Percentiles rank a stretch among this genome's conserved stretches.
Conservation (phyloP, 2,329 filamentous ascomycete species). For the Cladosporium oxysporum region DNA sequence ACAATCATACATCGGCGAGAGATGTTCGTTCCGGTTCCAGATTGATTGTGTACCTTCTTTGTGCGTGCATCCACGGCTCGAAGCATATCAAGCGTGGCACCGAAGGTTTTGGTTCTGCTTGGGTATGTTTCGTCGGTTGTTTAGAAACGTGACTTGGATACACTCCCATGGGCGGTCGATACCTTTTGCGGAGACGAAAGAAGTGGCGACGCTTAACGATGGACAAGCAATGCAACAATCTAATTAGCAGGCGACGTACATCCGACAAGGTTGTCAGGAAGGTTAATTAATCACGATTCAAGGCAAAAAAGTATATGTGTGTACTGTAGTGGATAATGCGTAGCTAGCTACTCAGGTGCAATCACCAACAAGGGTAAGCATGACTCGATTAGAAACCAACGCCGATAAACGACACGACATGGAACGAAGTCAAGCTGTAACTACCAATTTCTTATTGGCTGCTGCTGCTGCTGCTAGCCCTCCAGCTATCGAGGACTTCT, state of each 20-base stretch:
- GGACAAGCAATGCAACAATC: neutral
- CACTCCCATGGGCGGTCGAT: neutral
- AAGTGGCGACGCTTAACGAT: neutral
- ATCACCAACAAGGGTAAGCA: neutral
- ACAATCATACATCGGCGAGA: neutral
- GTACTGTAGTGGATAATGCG: too few species aligned
- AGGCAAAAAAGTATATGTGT: neutral
- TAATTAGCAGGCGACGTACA: neutral
- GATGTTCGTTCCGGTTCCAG: neutral
- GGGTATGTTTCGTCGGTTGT: neutral
- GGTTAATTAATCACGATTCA: neutral
- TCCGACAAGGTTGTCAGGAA: neutral
- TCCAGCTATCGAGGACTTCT: conserved; percentile 5
- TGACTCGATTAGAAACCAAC: neutral
- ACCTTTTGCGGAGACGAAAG: neutral
- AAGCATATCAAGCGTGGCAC: neutral
- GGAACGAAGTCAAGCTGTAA: neutral
- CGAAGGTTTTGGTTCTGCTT: fast-evolving
- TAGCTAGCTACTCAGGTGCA: neutral
- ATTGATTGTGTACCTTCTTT: neutral
- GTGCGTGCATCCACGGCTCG: neutral
- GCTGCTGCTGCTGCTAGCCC: neutral
- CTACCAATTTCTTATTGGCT: neutral
- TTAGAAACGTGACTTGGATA: neutral
- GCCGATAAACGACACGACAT: neutral